Percentiles rank a stretch among this genome's conserved stretches.
Evolutionary conservation across 495 filamentous ascomycete species (phyloP).

Genomic region (Daldinia loculata): DNA sequence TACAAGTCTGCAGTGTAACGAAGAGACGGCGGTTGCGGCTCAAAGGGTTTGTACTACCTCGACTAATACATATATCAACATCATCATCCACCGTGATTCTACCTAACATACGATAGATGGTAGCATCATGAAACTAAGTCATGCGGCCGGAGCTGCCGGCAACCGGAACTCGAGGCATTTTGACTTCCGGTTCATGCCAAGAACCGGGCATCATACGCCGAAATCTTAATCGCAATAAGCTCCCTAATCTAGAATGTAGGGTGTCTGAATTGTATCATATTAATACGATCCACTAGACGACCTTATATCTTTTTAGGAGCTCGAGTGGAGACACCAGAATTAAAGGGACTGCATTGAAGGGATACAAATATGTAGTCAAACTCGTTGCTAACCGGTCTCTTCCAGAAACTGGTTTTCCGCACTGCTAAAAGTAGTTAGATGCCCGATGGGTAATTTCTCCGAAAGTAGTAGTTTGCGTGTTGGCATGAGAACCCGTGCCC

Average conservation of each 20-base stretch:
- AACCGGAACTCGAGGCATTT: background rate
- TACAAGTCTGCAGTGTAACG: constrained; percentile 18
- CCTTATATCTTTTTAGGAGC: too few relatives aligned
- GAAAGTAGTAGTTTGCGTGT: background rate
- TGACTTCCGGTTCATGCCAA: constrained; percentile 10
- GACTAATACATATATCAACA: background rate
- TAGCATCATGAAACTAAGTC: constrained; percentile 2
- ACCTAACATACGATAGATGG: constrained; percentile 5
- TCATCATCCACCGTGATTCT: background rate
- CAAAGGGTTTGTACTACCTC: constrained; percentile 9
- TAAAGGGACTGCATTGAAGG: background rate
- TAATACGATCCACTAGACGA: constrained; percentile 1
- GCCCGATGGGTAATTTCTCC: constrained; percentile 11
- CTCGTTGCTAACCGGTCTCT: background rate
- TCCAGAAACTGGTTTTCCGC: constrained; percentile 3
- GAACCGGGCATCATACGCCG: constrained; percentile 8
- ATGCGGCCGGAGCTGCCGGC: background rate
- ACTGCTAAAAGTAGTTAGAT: constrained; percentile 8
- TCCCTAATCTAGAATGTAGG: background rate
- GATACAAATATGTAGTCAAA: background rate
- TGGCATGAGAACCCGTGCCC: background rate
- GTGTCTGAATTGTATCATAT: constrained; percentile 8
- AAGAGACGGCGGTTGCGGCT: constrained; percentile 22
- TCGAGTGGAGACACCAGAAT: background rate
- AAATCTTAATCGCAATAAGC: constrained; percentile 19